Evolutionary conservation across 2,329 filamentous ascomycete species (phyloP), one percentile per base, ranked within the genome.

Genomic region (Alternaria infectoria): DNA sequence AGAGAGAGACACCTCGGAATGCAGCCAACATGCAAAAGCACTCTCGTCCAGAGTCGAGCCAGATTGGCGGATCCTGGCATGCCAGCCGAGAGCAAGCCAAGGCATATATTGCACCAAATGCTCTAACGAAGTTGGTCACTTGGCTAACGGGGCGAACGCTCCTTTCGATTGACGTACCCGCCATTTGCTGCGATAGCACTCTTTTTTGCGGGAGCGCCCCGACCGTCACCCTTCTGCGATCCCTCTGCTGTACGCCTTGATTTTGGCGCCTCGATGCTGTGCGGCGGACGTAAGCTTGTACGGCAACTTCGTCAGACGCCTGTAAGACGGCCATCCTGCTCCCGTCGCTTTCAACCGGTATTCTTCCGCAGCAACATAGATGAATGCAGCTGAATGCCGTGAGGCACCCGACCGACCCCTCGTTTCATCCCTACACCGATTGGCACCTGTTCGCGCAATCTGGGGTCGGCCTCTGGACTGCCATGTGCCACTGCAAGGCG

Each of bases 341-440:
- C 55, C 64, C 62, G 64, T 43, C 55, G 64, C 68, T 72, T 75
- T 74, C 74, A 76, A 43, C 74, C 74, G 74, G 73, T 64, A 65
- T 64, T 74, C 68, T 70, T 68, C 69, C 73, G 66, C 64, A 58
- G 54, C 71, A 66, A 59, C 62, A 59, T 71, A 66, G 65, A 73
- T 73, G 63, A 71, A 67, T 51, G 44, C 62, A 61, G 54, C 61
- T 61, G 63, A 67, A 45, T 66, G 64, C 60, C 55, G 61, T 62
- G 54, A 47, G 26, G 43, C 57, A 47, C 45, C 62, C 59, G 62
- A 40, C 62, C 59, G 61, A 40, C 57, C 59, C 61, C 65, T 65
- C 64, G 69, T 72, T 69, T 71, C 69, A 69, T 49, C 64, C 68
- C 66, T 57, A 69, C 46, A 60, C 64, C 63, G 54, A 57, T 62